These are phyloP conservation scores for Lodderomyces jiufengensis DNA, from an alignment of 1,139 yeast genomes.

Conservation along the genomic window DNA sequence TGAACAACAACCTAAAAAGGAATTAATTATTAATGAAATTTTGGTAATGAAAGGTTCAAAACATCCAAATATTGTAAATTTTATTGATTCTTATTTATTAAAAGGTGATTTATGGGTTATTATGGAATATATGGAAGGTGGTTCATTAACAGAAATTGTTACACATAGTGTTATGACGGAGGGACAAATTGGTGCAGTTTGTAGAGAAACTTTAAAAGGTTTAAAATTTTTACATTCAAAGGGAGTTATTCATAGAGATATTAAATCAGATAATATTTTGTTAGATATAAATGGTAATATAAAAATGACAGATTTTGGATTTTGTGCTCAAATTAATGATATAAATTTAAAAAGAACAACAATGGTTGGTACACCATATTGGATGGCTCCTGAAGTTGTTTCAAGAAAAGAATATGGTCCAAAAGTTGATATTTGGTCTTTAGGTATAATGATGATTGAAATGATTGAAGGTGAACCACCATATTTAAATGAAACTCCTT, in stretches of 20 bases:
- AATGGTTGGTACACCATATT: conserved; percentile 99
- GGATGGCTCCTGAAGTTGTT: conserved; percentile 99
- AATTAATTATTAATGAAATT: conserved; percentile 88
- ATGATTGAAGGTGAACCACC: conserved; percentile 99
- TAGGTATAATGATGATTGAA: conserved; percentile 96
- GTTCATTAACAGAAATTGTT: conserved; percentile 91
- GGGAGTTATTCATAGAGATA: conserved; percentile 95
- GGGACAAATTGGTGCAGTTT: conserved; percentile 96
- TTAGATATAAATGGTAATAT: conserved; percentile 82
- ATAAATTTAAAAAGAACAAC: conserved; percentile 84
- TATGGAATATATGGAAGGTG: conserved; percentile 99
- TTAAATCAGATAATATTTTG: conserved; percentile 89
- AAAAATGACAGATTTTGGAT: conserved; percentile 85
- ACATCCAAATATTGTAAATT: conserved; percentile 90
- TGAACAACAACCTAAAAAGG: conserved; percentile 92
- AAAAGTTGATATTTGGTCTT: conserved; percentile 95
- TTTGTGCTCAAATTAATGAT: conserved; percentile 95
- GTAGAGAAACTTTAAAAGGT: conserved; percentile 86
- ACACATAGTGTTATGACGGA: conserved; percentile 95
- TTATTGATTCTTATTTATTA: conserved; percentile 76
- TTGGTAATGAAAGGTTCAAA: conserved; percentile 89
- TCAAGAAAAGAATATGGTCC: conserved; percentile 94
- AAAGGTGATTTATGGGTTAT: conserved; percentile 87
- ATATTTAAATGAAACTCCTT: conserved; percentile 89
- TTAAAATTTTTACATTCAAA: conserved; percentile 83